Conservation (phyloP, 768 basidiomycete genomes). For the Psilocybe cubensis region DNA sequence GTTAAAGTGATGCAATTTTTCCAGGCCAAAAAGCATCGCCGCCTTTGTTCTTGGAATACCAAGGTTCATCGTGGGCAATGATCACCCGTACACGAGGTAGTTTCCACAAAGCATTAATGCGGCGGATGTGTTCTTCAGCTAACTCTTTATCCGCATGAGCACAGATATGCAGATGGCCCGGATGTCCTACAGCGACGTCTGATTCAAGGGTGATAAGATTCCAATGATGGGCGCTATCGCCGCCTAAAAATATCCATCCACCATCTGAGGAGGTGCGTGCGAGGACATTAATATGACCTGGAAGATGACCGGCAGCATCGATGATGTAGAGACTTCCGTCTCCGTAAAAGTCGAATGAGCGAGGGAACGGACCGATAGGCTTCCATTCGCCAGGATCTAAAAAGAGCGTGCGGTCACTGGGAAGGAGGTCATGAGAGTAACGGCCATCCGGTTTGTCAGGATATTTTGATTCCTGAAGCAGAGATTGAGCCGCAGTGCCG, state of each 20-base stretch:
- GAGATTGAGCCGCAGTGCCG: conserved; percentile 39
- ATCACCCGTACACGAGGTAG: conserved; percentile 47
- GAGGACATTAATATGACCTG: conserved; percentile 57
- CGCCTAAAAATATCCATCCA: conserved; percentile 58
- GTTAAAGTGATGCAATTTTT: conserved; percentile 13
- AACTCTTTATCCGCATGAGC: conserved; percentile 45
- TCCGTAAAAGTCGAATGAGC: conserved; percentile 53
- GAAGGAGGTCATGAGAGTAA: conserved; percentile 38
- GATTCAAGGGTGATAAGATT: conserved; percentile 49
- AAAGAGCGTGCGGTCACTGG: conserved; percentile 40
- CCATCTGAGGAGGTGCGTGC: conserved; percentile 57
- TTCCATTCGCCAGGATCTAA: conserved; percentile 35
- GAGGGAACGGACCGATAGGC: conserved; percentile 54
- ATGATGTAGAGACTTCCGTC: conserved; percentile 64
- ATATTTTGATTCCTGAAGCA: conserved; percentile 41
- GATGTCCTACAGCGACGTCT: conserved; percentile 36
- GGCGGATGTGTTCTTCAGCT: conserved; percentile 44
- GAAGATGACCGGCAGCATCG: conserved; percentile 59
- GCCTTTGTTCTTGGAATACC: conserved; percentile 51
- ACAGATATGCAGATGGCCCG: conserved; percentile 35
- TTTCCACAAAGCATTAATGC: conserved; percentile 40
- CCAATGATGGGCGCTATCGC: conserved; percentile 61
- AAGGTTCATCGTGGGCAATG: conserved; percentile 56
- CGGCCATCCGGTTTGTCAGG: conserved; percentile 39
- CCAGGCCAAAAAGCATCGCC: conserved; percentile 33